These are phyloP conservation scores for Tylopilus intermedius DNA, from an alignment of 768 basidiomycete genomes.

Conservation along the genomic window DNA sequence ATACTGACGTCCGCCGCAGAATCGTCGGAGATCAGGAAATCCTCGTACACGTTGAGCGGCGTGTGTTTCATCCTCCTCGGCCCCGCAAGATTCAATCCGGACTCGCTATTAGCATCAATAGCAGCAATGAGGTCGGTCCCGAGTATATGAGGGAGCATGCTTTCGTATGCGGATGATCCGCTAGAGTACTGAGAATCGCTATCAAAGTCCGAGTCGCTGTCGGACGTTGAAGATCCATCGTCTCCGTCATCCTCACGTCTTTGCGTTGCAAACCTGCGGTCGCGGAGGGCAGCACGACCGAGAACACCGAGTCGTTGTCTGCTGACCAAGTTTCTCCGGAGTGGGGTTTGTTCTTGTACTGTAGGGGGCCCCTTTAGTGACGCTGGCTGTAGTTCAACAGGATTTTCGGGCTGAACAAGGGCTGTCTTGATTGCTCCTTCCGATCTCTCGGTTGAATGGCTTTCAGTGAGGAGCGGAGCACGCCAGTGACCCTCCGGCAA, in stretches of 20 bases:
- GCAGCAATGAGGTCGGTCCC: conserved; percentile 27
- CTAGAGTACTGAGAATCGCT: conserved; percentile 19
- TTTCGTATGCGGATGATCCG: conserved; percentile 18
- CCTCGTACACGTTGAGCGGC: conserved; percentile 4
- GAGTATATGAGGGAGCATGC: conserved; percentile 22
- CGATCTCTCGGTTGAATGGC: neutral
- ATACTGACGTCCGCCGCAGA: conserved; percentile 20
- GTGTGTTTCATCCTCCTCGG: neutral
- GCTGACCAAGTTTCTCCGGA: neutral
- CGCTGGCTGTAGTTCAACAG: neutral
- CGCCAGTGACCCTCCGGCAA: neutral
- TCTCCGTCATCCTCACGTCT: neutral
- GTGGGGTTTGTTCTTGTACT: neutral
- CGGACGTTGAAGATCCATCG: conserved; percentile 11
- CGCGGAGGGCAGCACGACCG: conserved; percentile 20
- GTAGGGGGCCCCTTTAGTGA: neutral
- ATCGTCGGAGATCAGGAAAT: conserved; percentile 12
- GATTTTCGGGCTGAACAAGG: neutral
- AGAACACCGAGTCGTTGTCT: conserved; percentile 15
- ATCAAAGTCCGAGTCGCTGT: conserved; percentile 15
- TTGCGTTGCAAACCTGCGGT: conserved; percentile 8
- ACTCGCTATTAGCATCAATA: conserved; percentile 25
- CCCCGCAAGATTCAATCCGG: conserved; percentile 13
- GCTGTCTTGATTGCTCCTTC: neutral
- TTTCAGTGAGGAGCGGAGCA: conserved; percentile 1